Conservation (phyloP, 495 filamentous ascomycete genomes). For the Amniculicola lignicola region DNA sequence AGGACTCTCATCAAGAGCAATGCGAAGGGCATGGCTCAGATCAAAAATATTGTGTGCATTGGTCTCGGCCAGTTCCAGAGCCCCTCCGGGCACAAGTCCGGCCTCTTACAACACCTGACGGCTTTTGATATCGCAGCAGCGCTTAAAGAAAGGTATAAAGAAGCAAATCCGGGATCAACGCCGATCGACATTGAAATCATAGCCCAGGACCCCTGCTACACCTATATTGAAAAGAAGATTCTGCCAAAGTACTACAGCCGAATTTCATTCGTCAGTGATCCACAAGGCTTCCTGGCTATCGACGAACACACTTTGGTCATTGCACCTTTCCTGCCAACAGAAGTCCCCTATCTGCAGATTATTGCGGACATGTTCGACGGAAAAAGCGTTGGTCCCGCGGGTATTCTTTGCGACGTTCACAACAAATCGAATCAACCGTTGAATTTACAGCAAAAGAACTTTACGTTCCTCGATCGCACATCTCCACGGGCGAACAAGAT, state of each 20-base stretch:
- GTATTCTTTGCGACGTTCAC: background rate
- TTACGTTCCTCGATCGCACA: too few species aligned
- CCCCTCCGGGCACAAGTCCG: too few species aligned
- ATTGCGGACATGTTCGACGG: background rate
- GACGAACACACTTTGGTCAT: slow-evolving; percentile 4
- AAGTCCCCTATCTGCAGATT: background rate
- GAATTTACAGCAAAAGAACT: too few species aligned
- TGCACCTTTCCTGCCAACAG: background rate
- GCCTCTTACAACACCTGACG: background rate
- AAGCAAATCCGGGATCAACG: background rate
- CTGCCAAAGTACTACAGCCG: background rate
- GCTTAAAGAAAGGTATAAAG: background rate
- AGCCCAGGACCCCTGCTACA: background rate
- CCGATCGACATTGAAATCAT: background rate
- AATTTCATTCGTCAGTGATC: background rate
- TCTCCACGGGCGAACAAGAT: too few species aligned
- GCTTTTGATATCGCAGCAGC: background rate
- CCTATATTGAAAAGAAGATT: background rate
- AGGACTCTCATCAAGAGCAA: too few species aligned
- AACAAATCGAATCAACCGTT: too few species aligned
- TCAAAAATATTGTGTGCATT: background rate
- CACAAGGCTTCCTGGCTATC: background rate
- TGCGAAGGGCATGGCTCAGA: too few species aligned
- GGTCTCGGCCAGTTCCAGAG: background rate
- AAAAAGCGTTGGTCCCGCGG: background rate